phyloP scores from a whole-genome alignment of 148 eudicot genomes.

The Fagopyrum homotropicum region DNA sequence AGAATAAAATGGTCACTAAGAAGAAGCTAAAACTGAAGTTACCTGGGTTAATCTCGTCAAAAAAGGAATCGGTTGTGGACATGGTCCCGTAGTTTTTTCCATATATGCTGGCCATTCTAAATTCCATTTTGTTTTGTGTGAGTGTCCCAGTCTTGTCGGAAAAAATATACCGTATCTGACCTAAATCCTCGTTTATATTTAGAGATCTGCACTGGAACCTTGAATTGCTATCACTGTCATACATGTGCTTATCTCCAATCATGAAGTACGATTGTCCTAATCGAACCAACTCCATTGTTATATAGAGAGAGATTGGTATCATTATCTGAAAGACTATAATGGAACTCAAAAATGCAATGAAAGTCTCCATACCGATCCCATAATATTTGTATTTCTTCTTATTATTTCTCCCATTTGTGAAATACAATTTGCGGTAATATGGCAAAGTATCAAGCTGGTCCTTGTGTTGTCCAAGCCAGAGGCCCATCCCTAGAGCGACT shows the following conservation, averaged over 20 bases:
- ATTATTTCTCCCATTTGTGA: slow-evolving; percentile 29
- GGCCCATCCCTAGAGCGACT: slow-evolving; percentile 81
- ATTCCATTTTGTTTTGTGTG: slow-evolving; percentile 95
- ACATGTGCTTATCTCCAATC: slow-evolving; percentile 88
- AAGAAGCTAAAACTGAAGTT: not conserved
- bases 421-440: slow-evolving; percentile 70
- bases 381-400: slow-evolving; percentile 63
- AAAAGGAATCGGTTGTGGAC: slow-evolving; percentile 24
- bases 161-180: slow-evolving; percentile 87
- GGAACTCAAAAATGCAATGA: slow-evolving; percentile 87
- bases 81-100: slow-evolving; percentile 57
- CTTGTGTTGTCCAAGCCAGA: slow-evolving; percentile 69
- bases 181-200: slow-evolving; percentile 97
- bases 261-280: slow-evolving; percentile 95
- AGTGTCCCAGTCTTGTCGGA: slow-evolving; percentile 96
- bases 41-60: slow-evolving; percentile 42
- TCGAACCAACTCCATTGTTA: slow-evolving; percentile 94
- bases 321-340: slow-evolving; percentile 93
- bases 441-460: slow-evolving; percentile 74
- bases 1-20: not conserved
- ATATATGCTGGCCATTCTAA: slow-evolving; percentile 65
- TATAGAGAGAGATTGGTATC: slow-evolving; percentile 93
- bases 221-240: slow-evolving; percentile 47
- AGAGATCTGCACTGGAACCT: slow-evolving; percentile 96
- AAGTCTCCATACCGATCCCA: slow-evolving; percentile 84